Evolutionary conservation across 192 early-diverging fungal genomes (phyloP).

Genomic region (Geosiphon pyriformis): DNA sequence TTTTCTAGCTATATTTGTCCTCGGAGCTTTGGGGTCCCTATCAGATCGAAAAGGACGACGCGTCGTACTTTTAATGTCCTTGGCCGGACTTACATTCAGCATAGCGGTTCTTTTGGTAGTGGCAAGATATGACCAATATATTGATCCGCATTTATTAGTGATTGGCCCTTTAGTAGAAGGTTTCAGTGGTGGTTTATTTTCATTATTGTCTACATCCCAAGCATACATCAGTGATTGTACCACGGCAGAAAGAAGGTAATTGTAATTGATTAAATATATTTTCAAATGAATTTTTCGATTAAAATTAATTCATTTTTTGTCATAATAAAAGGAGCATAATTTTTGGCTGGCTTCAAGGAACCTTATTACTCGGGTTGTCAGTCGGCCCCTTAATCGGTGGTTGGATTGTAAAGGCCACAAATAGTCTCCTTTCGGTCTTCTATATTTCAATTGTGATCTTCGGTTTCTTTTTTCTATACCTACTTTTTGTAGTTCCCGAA

Average conservation of each 20-base stretch:
- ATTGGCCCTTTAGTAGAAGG: neutral
- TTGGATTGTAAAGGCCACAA: neutral
- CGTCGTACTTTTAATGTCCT: neutral
- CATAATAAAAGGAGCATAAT: constrained; percentile 11
- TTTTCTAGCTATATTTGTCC: constrained; percentile 14
- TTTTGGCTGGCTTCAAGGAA: constrained; percentile 12
- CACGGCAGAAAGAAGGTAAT: constrained; percentile 8
- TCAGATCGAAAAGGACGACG: constrained; percentile 20
- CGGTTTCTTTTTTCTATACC: neutral
- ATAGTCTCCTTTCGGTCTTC: constrained; percentile 12
- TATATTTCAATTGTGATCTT: neutral
- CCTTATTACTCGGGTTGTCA: neutral
- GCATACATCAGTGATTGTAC: constrained; percentile 17
- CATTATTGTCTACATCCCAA: neutral
- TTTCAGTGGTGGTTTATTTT: neutral
- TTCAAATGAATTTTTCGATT: too few relatives aligned
- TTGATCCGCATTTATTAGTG: neutral
- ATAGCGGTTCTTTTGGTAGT: neutral
- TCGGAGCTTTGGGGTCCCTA: constrained; percentile 7
- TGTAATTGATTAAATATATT: neutral
- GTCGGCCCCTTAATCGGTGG: constrained; percentile 7
- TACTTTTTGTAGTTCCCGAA: constrained; percentile 18
- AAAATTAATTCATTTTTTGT: too few relatives aligned
- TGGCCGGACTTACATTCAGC: neutral
- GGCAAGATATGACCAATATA: neutral